Evolutionary conservation across 1,284 basidiomycete genomes (phyloP).

Genomic region (Cerioporus squamosus): DNA sequence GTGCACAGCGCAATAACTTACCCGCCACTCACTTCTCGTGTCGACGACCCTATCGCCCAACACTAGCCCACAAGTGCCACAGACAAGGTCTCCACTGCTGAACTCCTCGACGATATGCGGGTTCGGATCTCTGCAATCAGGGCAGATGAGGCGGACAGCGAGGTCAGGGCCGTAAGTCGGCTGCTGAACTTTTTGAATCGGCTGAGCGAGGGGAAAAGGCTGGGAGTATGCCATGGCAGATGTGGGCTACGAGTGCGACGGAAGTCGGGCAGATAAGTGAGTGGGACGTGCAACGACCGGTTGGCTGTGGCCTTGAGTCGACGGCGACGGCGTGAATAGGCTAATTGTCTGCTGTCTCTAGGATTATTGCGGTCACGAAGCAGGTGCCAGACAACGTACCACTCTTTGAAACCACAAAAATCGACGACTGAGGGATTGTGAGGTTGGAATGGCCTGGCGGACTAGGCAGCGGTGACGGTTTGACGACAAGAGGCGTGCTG

Average conservation of each 20-base stretch:
- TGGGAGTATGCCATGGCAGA: slow-evolving; percentile 56
- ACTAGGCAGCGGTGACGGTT: slow-evolving; percentile 21
- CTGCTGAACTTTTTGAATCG: slow-evolving; percentile 49
- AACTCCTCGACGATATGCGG: slow-evolving; percentile 98
- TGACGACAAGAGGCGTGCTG: slow-evolving; percentile 20
- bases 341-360: slow-evolving; percentile 9
- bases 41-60: slow-evolving; percentile 97
- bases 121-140: slow-evolving; percentile 91
- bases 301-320: neutral
- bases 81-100: slow-evolving; percentile 96
- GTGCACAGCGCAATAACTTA: slow-evolving; percentile 49
- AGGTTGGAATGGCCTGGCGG: slow-evolving; percentile 2
- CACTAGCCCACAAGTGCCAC: slow-evolving; percentile 94
- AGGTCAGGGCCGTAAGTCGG: slow-evolving; percentile 80
- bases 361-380: neutral
- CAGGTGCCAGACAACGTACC: slow-evolving; percentile 13
- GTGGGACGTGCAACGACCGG: neutral
- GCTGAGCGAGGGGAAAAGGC: slow-evolving; percentile 73
- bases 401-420: slow-evolving; percentile 14
- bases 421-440: slow-evolving; percentile 2
- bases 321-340: neutral
- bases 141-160: slow-evolving; percentile 91
- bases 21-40: slow-evolving; percentile 97
- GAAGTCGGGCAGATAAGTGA: slow-evolving; percentile 16
- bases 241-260: slow-evolving; percentile 28